Evolutionary conservation across 371 early-diverging fungal genomes (phyloP).

Genomic region (Batkoa obscura): DNA sequence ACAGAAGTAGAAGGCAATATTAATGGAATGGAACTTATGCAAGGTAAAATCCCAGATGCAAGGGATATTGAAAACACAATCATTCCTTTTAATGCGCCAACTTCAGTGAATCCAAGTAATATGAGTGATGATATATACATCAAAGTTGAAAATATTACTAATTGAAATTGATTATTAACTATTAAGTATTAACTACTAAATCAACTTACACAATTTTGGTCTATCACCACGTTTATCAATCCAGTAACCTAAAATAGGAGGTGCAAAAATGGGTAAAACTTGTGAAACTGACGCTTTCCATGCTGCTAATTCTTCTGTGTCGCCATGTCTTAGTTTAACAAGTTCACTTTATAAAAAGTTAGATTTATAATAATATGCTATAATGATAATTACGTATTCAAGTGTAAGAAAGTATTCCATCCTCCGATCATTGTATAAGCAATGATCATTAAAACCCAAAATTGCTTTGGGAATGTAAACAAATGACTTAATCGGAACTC

Average conservation of each 20-base stretch:
- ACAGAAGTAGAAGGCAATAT: slow-evolving; percentile 29
- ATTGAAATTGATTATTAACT: not conserved
- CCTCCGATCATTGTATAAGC: slow-evolving; percentile 42
- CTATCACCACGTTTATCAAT: slow-evolving; percentile 38
- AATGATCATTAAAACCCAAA: slow-evolving; percentile 38
- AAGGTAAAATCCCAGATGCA: slow-evolving; percentile 37
- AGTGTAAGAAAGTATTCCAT: slow-evolving; percentile 55
- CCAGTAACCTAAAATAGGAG: slow-evolving; percentile 41
- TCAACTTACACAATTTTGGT: slow-evolving; percentile 25
- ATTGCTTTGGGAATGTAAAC: slow-evolving; percentile 27
- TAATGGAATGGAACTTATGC: slow-evolving; percentile 41
- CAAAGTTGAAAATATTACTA: slow-evolving; percentile 25
- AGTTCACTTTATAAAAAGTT: slow-evolving; percentile 32
- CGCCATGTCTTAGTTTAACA: slow-evolving; percentile 35
- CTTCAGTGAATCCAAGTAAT: slow-evolving; percentile 25
- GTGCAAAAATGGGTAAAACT: slow-evolving; percentile 37
- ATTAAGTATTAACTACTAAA: not conserved
- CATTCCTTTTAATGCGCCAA: slow-evolving; percentile 34
- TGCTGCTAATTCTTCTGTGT: slow-evolving; percentile 30
- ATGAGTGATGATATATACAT: slow-evolving; percentile 23
- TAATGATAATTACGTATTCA: slow-evolving; percentile 24
- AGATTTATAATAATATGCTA: not conserved
- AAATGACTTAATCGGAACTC: not conserved
- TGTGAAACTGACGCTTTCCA: slow-evolving; percentile 43
- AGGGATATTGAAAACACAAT: slow-evolving; percentile 36